Percentiles rank a stretch among this genome's conserved stretches.
Conservation (phyloP, 495 filamentous ascomycete genomes). For the Endocarpon pusillum region DNA sequence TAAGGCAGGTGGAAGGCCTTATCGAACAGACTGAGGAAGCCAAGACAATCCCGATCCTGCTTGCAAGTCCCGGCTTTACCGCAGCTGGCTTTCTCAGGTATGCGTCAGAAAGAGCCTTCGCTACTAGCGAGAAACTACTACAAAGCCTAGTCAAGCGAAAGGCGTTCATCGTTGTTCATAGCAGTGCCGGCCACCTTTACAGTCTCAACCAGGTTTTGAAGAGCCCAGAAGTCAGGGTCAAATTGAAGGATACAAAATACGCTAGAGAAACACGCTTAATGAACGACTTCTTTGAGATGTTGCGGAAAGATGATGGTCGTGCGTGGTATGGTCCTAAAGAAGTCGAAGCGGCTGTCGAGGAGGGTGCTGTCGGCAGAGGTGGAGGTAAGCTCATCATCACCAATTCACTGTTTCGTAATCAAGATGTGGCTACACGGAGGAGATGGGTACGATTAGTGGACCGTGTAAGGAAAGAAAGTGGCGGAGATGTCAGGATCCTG, state of each 20-base stretch:
- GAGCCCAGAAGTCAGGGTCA: conserved; percentile 54
- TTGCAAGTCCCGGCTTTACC: conserved; percentile 80
- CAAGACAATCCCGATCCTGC: conserved; percentile 47
- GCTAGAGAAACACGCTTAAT: conserved; percentile 70
- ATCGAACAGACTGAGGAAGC: conserved; percentile 20
- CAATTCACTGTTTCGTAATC: conserved; percentile 67
- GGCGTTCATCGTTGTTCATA: conserved; percentile 61
- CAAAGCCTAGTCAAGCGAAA: conserved; percentile 46
- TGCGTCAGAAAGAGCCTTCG: conserved; percentile 52
- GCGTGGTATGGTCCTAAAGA: conserved; percentile 85
- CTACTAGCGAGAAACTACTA: conserved; percentile 43
- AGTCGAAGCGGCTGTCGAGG: conserved; percentile 69
- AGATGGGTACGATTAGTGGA: conserved; percentile 79
- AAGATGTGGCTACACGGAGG: conserved; percentile 63
- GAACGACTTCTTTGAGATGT: conserved; percentile 63
- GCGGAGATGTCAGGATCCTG: conserved; percentile 72
- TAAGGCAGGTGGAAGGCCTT: conserved; percentile 49
- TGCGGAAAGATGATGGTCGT: conserved; percentile 72
- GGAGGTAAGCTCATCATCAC: conserved; percentile 73
- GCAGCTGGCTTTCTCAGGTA: conserved; percentile 65
- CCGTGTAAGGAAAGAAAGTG: conserved; percentile 64
- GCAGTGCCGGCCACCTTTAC: conserved; percentile 69
- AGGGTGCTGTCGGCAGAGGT: conserved; percentile 76
- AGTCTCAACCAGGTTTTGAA: conserved; percentile 72
- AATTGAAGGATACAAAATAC: conserved; percentile 71